These are phyloP conservation scores for Cinnamomum micranthum DNA, from an alignment of 164 flowering plant species.

Conservation along the genomic window DNA sequence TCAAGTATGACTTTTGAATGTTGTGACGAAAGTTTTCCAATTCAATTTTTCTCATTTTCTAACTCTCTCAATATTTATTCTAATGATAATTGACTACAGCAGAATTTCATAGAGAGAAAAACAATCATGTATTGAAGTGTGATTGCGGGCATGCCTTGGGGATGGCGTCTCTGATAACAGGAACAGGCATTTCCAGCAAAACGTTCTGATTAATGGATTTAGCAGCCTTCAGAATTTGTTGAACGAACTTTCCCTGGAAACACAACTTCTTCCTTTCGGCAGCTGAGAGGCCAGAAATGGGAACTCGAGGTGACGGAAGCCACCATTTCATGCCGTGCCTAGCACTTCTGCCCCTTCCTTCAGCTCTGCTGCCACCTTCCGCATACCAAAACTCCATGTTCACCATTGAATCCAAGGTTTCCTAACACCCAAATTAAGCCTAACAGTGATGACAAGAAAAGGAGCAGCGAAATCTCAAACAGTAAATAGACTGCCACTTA, in stretches of 20 bases:
- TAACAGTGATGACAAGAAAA: neutral
- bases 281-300: conserved; percentile 63
- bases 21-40: too few relatives aligned
- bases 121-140: too few relatives aligned
- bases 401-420: conserved; percentile 73
- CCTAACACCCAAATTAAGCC: conserved; percentile 38
- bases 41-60: too few relatives aligned
- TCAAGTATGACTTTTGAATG: too few relatives aligned
- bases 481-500: conserved; percentile 28
- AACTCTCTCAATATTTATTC: too few relatives aligned
- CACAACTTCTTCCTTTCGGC: conserved; percentile 52
- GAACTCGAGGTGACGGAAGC: conserved; percentile 88
- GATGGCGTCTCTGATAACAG: conserved; percentile 57
- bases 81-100: too few relatives aligned
- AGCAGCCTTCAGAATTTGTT: conserved; percentile 89
- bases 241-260: conserved; percentile 53
- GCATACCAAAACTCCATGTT: conserved; percentile 87
- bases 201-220: conserved; percentile 67
- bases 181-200: conserved; percentile 76
- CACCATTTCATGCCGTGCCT: conserved; percentile 82
- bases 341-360: conserved; percentile 53
- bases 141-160: conserved; percentile 47
- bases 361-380: conserved; percentile 84
- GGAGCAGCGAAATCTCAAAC: neutral
- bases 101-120: too few relatives aligned